phyloP scores from a whole-genome alignment of 768 basidiomycete genomes.

The Phylloporus arenicola region DNA sequence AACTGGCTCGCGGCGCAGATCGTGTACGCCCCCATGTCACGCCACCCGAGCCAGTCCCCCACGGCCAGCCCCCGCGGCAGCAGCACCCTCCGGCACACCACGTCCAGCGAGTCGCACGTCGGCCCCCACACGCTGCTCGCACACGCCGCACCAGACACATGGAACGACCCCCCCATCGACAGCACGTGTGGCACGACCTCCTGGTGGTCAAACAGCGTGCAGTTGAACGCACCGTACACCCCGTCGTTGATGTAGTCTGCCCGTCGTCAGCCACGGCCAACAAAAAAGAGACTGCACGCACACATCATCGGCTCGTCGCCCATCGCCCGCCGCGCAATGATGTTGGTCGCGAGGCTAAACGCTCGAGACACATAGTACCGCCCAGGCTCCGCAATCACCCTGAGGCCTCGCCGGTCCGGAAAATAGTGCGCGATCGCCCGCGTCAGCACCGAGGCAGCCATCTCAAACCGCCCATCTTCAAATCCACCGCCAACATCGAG shows the following conservation, averaged over 20 bases:
- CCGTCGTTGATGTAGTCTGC: conserved; percentile 99
- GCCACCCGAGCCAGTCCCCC: conserved; percentile 98
- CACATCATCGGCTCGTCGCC: conserved; percentile 68
- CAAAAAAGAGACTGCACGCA: conserved; percentile 41
- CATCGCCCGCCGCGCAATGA: conserved; percentile 80
- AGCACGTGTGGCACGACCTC: conserved; percentile 79
- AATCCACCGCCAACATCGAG: conserved; percentile 97
- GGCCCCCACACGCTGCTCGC: conserved; percentile 90
- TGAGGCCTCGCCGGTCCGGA: conserved; percentile 60
- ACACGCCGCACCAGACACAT: conserved; percentile 33
- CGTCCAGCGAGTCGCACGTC: conserved; percentile 97
- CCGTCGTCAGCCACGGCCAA: conserved; percentile 1
- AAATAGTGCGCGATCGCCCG: conserved; percentile 75
- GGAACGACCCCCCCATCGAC: conserved; percentile 61
- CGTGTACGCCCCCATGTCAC: conserved; percentile 99
- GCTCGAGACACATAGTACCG: conserved; percentile 90
- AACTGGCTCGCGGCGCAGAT: conserved; percentile 94
- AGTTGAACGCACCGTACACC: conserved; percentile 95
- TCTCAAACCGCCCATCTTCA: conserved; percentile 81
- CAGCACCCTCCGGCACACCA: conserved; percentile 61
- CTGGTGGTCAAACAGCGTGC: conserved; percentile 97
- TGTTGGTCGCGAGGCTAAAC: conserved; percentile 87
- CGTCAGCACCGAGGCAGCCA: conserved; percentile 65
- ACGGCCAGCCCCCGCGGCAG: conserved; percentile 71
- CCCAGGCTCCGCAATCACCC: conserved; percentile 94